phyloP scores from a whole-genome alignment of 2,329 filamentous ascomycete species.

The Coniochaeta sp. region DNA sequence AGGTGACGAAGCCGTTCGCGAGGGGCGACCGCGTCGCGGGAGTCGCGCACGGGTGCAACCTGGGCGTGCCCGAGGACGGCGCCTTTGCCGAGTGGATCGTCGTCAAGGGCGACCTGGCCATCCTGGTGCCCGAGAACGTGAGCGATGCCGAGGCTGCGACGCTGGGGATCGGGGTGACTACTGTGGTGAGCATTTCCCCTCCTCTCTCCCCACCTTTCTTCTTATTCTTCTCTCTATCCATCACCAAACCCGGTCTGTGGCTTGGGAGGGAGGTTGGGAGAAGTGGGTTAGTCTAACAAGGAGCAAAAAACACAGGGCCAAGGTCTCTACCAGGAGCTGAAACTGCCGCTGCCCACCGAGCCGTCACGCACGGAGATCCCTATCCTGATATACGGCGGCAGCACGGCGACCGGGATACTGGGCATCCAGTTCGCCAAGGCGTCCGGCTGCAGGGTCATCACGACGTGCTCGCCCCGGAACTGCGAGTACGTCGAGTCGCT shows the following conservation, averaged over 20 bases:
- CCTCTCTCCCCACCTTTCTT: neutral
- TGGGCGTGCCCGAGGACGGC: slow-evolving; percentile 30
- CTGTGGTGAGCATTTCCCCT: slow-evolving; percentile 21
- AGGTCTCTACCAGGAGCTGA: slow-evolving; percentile 37
- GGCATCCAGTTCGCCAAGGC: slow-evolving; percentile 35
- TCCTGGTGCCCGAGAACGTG: slow-evolving; percentile 37
- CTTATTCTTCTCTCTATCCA: too few species aligned
- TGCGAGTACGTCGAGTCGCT: slow-evolving; percentile 28
- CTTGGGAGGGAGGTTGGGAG: too few species aligned
- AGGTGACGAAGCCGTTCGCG: slow-evolving; percentile 32
- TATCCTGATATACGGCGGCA: slow-evolving; percentile 38
- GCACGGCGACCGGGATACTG: slow-evolving; percentile 49
- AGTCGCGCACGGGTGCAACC: slow-evolving; percentile 29
- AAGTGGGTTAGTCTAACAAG: too few species aligned
- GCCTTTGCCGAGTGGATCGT: slow-evolving; percentile 31
- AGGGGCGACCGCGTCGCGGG: slow-evolving; percentile 41
- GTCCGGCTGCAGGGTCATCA: slow-evolving; percentile 29
- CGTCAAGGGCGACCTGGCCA: slow-evolving; percentile 30
- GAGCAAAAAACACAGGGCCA: slow-evolving; percentile 27
- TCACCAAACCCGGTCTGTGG: too few species aligned
- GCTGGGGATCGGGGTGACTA: slow-evolving; percentile 30
- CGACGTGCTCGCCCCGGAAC: slow-evolving; percentile 31
- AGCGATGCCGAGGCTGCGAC: slow-evolving; percentile 38
- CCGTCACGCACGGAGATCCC: slow-evolving; percentile 27
- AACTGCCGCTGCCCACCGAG: slow-evolving; percentile 35